Conservation (phyloP, 257 asterid species). For the Capsicum baccatum region DNA sequence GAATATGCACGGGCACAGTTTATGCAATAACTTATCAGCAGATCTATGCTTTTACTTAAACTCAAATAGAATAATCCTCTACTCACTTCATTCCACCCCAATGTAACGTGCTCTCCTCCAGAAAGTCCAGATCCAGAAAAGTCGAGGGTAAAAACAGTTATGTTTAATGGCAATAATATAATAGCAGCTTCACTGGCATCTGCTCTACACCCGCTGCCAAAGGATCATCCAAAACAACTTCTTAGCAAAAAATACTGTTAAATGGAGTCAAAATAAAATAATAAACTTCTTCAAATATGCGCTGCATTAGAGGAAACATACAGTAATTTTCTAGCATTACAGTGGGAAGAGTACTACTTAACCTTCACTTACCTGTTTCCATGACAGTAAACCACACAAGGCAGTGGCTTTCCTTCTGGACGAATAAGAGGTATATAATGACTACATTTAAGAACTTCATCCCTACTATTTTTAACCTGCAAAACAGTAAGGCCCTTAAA, state of each 20-base stretch:
- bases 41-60: background rate
- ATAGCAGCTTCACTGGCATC: constrained; percentile 99
- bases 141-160: constrained; percentile 87
- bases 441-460: constrained; percentile 84
- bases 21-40: background rate
- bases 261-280: background rate
- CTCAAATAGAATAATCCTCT: constrained; percentile 29
- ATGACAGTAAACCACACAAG: constrained; percentile 94
- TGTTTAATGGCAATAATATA: constrained; percentile 80
- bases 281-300: background rate
- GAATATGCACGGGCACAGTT: background rate
- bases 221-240: constrained; percentile 37
- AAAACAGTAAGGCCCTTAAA: constrained; percentile 36
- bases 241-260: constrained; percentile 23
- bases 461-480: constrained; percentile 82
- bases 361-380: constrained; percentile 80
- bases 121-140: constrained; percentile 98
- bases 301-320: background rate
- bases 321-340: constrained; percentile 9
- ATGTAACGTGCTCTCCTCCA: constrained; percentile 92
- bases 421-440: constrained; percentile 78
- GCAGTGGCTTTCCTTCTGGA: constrained; percentile 73
- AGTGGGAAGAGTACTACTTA: background rate
- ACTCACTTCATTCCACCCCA: constrained; percentile 96
- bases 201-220: constrained; percentile 88